phyloP scores from a whole-genome alignment of 306 rosid species.

The Abrus pulchellus region DNA sequence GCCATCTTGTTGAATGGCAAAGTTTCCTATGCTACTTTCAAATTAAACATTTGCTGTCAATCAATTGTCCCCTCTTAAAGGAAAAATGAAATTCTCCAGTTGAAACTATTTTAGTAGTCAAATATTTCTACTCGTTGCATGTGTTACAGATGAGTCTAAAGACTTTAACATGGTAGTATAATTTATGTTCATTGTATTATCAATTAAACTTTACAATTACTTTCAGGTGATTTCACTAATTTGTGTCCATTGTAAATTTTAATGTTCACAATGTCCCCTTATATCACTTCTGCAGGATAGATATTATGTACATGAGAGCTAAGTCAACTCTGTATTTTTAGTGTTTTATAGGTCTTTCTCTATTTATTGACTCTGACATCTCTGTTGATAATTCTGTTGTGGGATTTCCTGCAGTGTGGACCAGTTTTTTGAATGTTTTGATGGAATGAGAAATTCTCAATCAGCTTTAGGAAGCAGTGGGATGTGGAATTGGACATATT shows the following conservation, averaged over 20 bases:
- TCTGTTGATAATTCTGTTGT: constrained; percentile 46
- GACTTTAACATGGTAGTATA: constrained; percentile 15
- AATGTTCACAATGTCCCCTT: constrained; percentile 16
- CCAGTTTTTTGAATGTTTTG: constrained; percentile 96
- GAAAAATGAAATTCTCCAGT: neutral
- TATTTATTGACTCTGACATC: constrained; percentile 27
- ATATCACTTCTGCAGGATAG: constrained; percentile 39
- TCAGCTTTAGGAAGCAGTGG: constrained; percentile 91
- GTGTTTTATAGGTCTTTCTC: constrained; percentile 22
- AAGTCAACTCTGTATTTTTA: constrained; percentile 23
- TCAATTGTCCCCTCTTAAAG: neutral
- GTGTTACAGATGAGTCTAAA: constrained; percentile 26
- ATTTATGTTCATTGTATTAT: constrained; percentile 1
- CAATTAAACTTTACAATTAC: constrained; percentile 24
- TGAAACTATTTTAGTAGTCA: constrained; percentile 15
- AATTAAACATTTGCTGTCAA: constrained; percentile 18
- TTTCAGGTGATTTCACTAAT: constrained; percentile 20
- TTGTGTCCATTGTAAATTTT: constrained; percentile 17
- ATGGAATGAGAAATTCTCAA: constrained; percentile 93
- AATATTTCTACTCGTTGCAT: constrained; percentile 26
- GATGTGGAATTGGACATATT: constrained; percentile 95
- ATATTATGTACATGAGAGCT: constrained; percentile 30
- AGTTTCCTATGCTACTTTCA: constrained; percentile 7
- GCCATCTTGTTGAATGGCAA: constrained; percentile 32
- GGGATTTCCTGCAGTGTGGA: constrained; percentile 81